phyloP scores from a whole-genome alignment of 176 grass and related monocot species.

The Phoenix roebelenii region DNA sequence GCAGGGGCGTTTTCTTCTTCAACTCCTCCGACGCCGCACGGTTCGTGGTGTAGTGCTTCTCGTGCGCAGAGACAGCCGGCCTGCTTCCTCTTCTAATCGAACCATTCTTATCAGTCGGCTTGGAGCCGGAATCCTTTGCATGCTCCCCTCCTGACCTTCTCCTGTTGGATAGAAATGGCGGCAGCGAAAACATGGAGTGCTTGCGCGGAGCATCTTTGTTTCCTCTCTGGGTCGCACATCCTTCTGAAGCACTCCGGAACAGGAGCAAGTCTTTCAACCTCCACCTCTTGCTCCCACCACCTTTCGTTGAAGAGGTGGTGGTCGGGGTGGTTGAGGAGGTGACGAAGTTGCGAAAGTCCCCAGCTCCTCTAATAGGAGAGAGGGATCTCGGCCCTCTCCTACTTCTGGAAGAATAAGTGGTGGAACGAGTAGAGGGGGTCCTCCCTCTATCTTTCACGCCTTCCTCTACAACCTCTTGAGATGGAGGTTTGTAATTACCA shows the following conservation, averaged over 20 bases:
- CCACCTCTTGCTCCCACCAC: conserved; percentile 52
- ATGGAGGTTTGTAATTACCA: background rate
- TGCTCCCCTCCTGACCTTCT: background rate
- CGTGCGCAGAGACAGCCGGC: background rate
- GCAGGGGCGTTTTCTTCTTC: conserved; percentile 7
- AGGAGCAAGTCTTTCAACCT: conserved; percentile 74
- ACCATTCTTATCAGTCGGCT: conserved; percentile 8
- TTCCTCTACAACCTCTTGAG: background rate
- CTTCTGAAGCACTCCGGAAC: conserved; percentile 57
- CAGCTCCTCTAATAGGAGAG: conserved; percentile 25
- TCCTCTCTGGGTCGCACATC: conserved; percentile 10
- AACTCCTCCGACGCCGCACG: conserved; percentile 1
- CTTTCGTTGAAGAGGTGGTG: conserved; percentile 14
- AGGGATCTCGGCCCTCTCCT: conserved; percentile 30
- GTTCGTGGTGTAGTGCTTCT: conserved; percentile 4
- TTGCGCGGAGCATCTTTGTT: conserved; percentile 58
- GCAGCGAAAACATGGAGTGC: conserved; percentile 22
- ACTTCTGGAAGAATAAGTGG: conserved; percentile 9
- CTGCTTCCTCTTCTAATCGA: conserved; percentile 4
- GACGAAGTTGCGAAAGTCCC: background rate
- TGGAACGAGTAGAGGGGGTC: background rate
- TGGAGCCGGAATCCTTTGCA: background rate
- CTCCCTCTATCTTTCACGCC: conserved; percentile 32
- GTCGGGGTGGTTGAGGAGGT: background rate
- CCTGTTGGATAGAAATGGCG: conserved; percentile 15